Evolutionary conservation across 2,329 filamentous ascomycete species (phyloP).

Genomic region (Colletotrichum sp.): DNA sequence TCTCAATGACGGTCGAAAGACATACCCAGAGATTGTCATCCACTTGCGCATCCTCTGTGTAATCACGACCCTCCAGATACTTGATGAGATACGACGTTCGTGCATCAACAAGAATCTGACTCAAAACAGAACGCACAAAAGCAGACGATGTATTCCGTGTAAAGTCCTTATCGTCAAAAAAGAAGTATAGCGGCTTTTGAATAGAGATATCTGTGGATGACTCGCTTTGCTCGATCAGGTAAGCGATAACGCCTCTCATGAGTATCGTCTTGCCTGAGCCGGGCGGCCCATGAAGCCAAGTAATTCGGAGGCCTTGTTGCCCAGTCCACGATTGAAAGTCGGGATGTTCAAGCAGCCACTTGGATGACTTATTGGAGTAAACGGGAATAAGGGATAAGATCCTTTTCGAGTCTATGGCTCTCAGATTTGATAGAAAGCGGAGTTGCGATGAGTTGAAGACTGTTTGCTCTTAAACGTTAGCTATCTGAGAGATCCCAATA

Average conservation of each 20-base stretch:
- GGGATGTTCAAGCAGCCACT: neutral
- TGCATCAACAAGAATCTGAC: neutral
- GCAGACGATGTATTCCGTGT: rapidly evolving
- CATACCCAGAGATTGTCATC: neutral
- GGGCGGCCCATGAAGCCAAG: neutral
- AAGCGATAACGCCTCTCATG: neutral
- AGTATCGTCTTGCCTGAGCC: neutral
- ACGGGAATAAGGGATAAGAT: neutral
- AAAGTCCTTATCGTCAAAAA: neutral
- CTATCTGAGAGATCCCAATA: rapidly evolving
- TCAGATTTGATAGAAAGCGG: rapidly evolving
- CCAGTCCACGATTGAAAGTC: rapidly evolving
- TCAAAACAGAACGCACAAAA: neutral
- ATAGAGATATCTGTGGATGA: rapidly evolving
- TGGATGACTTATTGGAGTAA: neutral
- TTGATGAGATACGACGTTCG: neutral
- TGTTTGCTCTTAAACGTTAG: rapidly evolving
- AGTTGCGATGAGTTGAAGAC: neutral
- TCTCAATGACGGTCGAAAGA: rapidly evolving
- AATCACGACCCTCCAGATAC: rapidly evolving
- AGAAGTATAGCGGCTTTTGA: neutral
- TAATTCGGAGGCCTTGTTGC: neutral
- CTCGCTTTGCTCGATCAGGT: neutral
- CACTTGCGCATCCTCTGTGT: rapidly evolving
- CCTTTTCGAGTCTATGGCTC: rapidly evolving